Evolutionary conservation across 768 basidiomycete species (phyloP).

Genomic region (Antrodiella citrinella): DNA sequence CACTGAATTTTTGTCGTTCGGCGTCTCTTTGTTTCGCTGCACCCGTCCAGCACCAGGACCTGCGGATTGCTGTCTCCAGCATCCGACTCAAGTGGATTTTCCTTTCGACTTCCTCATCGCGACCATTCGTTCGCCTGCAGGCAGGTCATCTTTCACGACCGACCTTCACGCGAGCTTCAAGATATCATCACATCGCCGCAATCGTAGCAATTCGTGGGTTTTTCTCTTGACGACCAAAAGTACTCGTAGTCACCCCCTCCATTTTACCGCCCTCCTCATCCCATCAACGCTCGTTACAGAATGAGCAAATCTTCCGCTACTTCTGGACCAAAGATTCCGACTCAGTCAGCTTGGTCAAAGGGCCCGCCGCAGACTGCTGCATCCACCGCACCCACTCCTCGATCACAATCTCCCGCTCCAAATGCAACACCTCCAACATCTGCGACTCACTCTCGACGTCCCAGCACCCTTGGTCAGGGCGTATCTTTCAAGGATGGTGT

Average conservation of each 20-base stretch:
- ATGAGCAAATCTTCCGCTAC: constrained; percentile 90
- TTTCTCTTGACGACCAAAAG: constrained; percentile 3
- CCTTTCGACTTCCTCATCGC: constrained; percentile 37
- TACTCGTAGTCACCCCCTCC: constrained; percentile 4
- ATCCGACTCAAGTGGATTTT: constrained; percentile 19
- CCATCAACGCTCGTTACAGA: constrained; percentile 32
- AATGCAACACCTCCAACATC: constrained; percentile 36
- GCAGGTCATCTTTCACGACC: constrained; percentile 87
- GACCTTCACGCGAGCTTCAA: constrained; percentile 55
- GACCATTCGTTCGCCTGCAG: constrained; percentile 63
- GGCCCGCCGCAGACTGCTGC: constrained; percentile 66
- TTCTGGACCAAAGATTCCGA: constrained; percentile 62
- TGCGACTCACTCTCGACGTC: constrained; percentile 66
- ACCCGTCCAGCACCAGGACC: constrained; percentile 24
- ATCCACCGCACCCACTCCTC: constrained; percentile 48
- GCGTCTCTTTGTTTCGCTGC: constrained; percentile 7
- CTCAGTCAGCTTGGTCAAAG: constrained; percentile 86
- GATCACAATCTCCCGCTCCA: constrained; percentile 67
- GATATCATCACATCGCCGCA: constrained; percentile 38
- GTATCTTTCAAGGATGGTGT: constrained; percentile 76
- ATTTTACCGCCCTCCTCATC: constrained; percentile 2
- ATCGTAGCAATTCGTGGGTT: constrained; percentile 32
- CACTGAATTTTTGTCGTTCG: neutral
- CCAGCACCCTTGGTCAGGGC: constrained; percentile 65
- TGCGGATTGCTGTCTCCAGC: constrained; percentile 25